Evolutionary conservation across 208 protist genomes (phyloP).

Genomic region (Balamuthia mandrillaris): DNA sequence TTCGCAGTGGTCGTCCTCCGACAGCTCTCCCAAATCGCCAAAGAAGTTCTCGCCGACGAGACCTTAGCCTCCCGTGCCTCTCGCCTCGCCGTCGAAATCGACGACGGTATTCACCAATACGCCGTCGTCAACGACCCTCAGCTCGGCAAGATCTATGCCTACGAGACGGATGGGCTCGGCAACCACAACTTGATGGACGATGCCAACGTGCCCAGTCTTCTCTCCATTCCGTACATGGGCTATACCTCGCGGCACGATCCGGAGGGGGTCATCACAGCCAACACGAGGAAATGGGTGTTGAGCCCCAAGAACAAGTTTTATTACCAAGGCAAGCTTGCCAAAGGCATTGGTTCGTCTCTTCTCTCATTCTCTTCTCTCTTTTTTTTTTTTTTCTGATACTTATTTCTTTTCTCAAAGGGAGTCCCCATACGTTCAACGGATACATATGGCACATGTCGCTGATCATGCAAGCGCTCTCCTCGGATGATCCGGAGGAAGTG

Average conservation of each 20-base stretch:
- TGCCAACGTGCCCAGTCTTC: slow-evolving; percentile 48
- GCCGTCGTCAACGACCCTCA: not conserved
- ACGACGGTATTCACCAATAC: slow-evolving; percentile 32
- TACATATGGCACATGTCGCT: slow-evolving; percentile 57
- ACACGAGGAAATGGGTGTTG: slow-evolving; percentile 13
- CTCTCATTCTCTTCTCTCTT: not conserved
- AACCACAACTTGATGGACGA: slow-evolving; percentile 53
- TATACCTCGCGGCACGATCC: not conserved
- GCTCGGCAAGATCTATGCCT: slow-evolving; percentile 44
- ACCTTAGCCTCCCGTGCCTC: not conserved
- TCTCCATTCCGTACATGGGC: slow-evolving; percentile 52
- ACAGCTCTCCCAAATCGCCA: not conserved
- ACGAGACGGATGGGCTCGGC: slow-evolving; percentile 51
- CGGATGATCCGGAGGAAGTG: slow-evolving; percentile 19
- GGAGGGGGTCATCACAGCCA: not conserved
- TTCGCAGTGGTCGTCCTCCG: slow-evolving; percentile 35
- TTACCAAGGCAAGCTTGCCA: not conserved
- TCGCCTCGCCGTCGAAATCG: not conserved
- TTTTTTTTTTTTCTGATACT: not conserved
- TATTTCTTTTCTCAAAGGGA: slow-evolving; percentile 30
- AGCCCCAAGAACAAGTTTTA: slow-evolving; percentile 18
- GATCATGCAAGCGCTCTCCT: slow-evolving; percentile 48
- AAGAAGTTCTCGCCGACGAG: not conserved
- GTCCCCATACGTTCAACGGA: slow-evolving; percentile 40
- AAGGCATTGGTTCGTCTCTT: not conserved